Evolutionary conservation across 345 rosid genomes (phyloP), one percentile per base, ranked within the genome.

Genomic region (Eutrema yunnanense): DNA sequence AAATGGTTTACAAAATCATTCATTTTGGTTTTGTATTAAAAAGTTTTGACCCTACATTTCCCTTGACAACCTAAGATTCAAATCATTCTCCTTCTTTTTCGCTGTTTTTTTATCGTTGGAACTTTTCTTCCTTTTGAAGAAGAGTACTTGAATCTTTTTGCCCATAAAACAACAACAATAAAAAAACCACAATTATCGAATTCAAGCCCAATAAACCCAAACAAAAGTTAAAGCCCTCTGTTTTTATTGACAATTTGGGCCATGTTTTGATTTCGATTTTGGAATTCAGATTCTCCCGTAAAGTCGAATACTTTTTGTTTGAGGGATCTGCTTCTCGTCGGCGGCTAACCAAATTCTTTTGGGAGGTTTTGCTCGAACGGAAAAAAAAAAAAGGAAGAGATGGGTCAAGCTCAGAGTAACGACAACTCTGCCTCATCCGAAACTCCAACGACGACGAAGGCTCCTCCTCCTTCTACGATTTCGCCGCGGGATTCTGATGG

Each of bases 331-430:
- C 10, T 33, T 49, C 62, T 42, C 57, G 30, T 58, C 78, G 72
- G 36, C 61, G 72, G 49, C 72, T 65, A 12, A 6, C 9, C 11
- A 71, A 62, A 27, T 12, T 19, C n/a, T 29, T 22, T 30, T 3
- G 29, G 5, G 67, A 57, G 54, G 58, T 68, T 67, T 62, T 48
- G 26, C 2, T 69, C 8, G 5, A 36, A 26, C 65, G 33, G 65
- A 56, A 49, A 1, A 22, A 22, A n/a, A n/a, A 22, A 22, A 55
- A 38, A 48, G 14, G 65, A 12, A 33, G 65, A 57, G 52, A 88
- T 88, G 94, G 91, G 89, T 72, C 86, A 82, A 82, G 84, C 74
- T 72, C 85, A 81, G 71, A 84, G 87, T 75, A 43, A 54, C 47
- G 56, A 49, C 12, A 67, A 11, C 53, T 62, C 75, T 48, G 3